Evolutionary conservation across 768 basidiomycete species (phyloP).

Genomic region (Hygrocybe coccinea): DNA sequence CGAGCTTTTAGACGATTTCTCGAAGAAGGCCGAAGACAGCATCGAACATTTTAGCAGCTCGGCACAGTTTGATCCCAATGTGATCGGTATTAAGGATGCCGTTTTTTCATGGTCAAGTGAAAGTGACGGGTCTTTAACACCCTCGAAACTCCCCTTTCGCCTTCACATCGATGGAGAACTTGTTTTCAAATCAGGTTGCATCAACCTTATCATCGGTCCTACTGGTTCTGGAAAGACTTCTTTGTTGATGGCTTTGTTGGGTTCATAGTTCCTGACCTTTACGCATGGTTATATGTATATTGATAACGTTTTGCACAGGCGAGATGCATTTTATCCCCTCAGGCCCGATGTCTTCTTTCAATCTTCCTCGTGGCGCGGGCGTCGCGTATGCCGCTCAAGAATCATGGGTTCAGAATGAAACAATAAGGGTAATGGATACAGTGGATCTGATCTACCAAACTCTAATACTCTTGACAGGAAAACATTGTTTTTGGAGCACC

Average conservation of each 20-base stretch:
- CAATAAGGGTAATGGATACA: slow-evolving; percentile 59
- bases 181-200: slow-evolving; percentile 45
- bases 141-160: slow-evolving; percentile 49
- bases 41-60: too few relatives aligned
- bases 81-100: slow-evolving; percentile 50
- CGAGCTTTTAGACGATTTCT: slow-evolving; percentile 44
- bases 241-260: slow-evolving; percentile 19
- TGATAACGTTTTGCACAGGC: too few relatives aligned
- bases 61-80: slow-evolving; percentile 17
- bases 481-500: slow-evolving; percentile 80
- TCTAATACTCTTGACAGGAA: slow-evolving; percentile 40
- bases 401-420: slow-evolving; percentile 81
- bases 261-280: slow-evolving; percentile 8
- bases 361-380: slow-evolving; percentile 64
- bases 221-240: slow-evolving; percentile 64
- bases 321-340: slow-evolving; percentile 63
- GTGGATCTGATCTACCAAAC: too few relatives aligned
- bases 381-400: slow-evolving; percentile 82
- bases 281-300: too few relatives aligned
- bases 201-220: slow-evolving; percentile 58
- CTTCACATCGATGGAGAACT: slow-evolving; percentile 49
- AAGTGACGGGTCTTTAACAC: slow-evolving; percentile 36
- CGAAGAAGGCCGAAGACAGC: too few relatives aligned
- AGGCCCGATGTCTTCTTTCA: slow-evolving; percentile 55
- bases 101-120: slow-evolving; percentile 52